These are phyloP conservation scores for Populus davidiana DNA, from an alignment of 345 rosid species.

Conservation along the genomic window DNA sequence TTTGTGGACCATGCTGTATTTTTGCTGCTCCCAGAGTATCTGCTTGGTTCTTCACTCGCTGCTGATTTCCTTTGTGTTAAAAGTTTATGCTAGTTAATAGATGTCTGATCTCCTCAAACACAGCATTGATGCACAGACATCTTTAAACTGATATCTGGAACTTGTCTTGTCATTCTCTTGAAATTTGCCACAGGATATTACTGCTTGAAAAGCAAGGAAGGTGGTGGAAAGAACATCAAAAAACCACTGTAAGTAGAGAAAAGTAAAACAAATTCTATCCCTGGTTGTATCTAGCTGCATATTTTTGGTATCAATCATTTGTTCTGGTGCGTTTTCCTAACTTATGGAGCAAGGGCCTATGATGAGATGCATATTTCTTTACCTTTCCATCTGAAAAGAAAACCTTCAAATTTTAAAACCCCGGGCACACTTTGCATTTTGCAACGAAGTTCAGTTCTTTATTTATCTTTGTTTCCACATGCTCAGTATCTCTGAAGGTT, in stretches of 20 bases:
- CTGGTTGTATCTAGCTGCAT: background rate
- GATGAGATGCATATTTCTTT: too few species aligned
- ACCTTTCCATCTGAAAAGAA: too few species aligned
- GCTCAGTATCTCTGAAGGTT: background rate
- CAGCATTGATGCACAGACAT: background rate
- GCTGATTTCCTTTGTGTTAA: background rate
- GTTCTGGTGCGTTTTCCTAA: background rate
- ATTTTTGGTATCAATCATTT: background rate
- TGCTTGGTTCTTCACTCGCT: background rate
- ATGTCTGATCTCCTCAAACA: background rate
- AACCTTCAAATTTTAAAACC: too few species aligned
- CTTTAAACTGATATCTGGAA: background rate
- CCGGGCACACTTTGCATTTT: too few species aligned
- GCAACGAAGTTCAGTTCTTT: background rate
- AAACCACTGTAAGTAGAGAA: slow-evolving; percentile 32
- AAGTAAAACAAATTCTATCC: background rate
- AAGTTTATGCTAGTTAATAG: background rate
- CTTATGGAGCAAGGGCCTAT: background rate
- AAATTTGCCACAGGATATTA: slow-evolving; percentile 30
- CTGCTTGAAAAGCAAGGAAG: slow-evolving; percentile 20
- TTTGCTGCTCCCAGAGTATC: too few species aligned
- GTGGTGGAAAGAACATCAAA: slow-evolving; percentile 10
- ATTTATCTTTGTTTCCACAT: background rate
- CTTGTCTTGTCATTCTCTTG: background rate
- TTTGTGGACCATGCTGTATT: too few species aligned